Percentiles rank a stretch among this genome's conserved stretches.
phyloP scores from a whole-genome alignment of 192 early-diverging fungal species.

The Fimicolochytrium jonesii region DNA sequence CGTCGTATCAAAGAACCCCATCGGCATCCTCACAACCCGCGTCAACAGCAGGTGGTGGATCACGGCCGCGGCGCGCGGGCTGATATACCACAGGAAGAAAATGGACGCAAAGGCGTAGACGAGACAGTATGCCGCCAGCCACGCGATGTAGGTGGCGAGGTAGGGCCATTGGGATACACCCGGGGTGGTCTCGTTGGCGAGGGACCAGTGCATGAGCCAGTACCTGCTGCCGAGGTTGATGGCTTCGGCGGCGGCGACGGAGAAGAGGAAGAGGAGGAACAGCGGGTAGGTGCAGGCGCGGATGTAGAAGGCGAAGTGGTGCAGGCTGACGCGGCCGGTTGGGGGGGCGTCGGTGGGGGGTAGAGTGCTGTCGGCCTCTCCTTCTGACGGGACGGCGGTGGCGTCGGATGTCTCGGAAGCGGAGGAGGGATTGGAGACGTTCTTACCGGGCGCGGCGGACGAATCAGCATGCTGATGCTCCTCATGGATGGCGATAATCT shows the following conservation, averaged over 20 bases:
- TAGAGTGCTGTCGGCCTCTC: too few species aligned
- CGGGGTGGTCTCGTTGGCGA: background rate
- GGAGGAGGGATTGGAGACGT: too few species aligned
- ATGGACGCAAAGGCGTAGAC: constrained; percentile 44
- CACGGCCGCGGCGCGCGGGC: constrained; percentile 13
- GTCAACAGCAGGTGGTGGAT: constrained; percentile 19
- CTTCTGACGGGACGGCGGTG: too few species aligned
- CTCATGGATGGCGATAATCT: background rate
- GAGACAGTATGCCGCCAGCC: constrained; percentile 3
- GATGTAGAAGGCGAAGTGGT: constrained; percentile 62
- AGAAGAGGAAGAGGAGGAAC: constrained; percentile 33
- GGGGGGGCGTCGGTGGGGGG: too few species aligned
- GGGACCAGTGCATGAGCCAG: constrained; percentile 57
- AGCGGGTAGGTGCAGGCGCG: constrained; percentile 41
- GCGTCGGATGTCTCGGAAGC: too few species aligned
- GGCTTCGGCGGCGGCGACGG: constrained; percentile 43
- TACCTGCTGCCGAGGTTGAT: constrained; percentile 47
- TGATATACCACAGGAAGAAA: constrained; percentile 39
- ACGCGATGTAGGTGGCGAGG: constrained; percentile 23
- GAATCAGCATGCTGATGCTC: background rate
- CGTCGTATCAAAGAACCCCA: constrained; percentile 34
- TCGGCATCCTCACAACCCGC: constrained; percentile 16
- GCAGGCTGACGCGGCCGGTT: constrained; percentile 49
- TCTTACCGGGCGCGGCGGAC: background rate
- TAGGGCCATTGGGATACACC: background rate